phyloP scores from a whole-genome alignment of 1,284 basidiomycete genomes.

The Apiotrichum laibachii region DNA sequence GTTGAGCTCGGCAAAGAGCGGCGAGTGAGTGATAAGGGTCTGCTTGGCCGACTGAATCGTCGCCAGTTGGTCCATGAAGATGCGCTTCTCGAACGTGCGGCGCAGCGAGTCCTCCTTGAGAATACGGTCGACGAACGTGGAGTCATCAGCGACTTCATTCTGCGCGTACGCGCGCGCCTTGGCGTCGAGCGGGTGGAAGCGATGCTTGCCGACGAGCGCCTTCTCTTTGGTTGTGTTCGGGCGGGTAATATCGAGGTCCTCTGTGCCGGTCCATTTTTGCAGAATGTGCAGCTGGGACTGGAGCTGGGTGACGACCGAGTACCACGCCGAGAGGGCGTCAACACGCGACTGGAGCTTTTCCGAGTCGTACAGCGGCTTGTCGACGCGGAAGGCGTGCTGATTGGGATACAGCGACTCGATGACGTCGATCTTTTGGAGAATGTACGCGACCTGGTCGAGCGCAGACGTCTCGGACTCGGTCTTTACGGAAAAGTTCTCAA shows the following conservation, averaged over 20 bases:
- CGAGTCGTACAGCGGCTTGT: constrained; percentile 69
- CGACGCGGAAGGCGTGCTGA: constrained; percentile 71
- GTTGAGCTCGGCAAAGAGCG: constrained; percentile 60
- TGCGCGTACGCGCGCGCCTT: constrained; percentile 36
- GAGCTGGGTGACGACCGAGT: constrained; percentile 72
- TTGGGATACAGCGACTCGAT: constrained; percentile 85
- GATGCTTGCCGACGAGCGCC: constrained; percentile 42
- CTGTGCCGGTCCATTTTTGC: constrained; percentile 86
- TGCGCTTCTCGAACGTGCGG: constrained; percentile 89
- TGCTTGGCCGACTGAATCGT: constrained; percentile 84
- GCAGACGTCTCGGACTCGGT: constrained; percentile 53
- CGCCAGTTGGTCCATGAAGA: constrained; percentile 79
- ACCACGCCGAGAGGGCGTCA: constrained; percentile 86
- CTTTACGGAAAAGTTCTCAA: constrained; percentile 64
- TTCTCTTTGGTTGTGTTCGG: constrained; percentile 64
- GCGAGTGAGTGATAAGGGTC: constrained; percentile 71
- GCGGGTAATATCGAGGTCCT: constrained; percentile 80
- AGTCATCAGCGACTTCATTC: constrained; percentile 56
- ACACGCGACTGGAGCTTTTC: constrained; percentile 69
- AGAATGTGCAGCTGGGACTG: constrained; percentile 73
- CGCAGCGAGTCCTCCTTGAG: constrained; percentile 95
- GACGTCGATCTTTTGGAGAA: constrained; percentile 76
- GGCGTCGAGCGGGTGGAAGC: constrained; percentile 44
- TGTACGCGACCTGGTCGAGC: constrained; percentile 66
- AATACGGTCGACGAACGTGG: constrained; percentile 88